Evolutionary conservation across 495 filamentous ascomycete genomes (phyloP), one percentile per base, ranked within the genome.

Genomic region (Podospora pseudoanserina): DNA sequence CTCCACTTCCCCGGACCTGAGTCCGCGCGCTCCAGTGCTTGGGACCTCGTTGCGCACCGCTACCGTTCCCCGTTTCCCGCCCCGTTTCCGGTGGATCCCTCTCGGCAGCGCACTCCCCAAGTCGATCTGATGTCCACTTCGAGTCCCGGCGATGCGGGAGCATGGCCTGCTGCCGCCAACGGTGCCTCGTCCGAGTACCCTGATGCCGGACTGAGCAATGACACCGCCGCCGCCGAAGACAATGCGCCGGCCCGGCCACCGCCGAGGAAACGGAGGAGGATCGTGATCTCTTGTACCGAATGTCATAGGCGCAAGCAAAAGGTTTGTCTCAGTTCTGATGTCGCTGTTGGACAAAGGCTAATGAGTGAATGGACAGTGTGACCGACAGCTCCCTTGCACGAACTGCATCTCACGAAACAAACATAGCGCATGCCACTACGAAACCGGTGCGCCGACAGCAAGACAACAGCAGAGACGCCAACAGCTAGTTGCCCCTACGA

Each of bases 231-330:
- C 7, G 39, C 15, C 39, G 39, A 49, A 49, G 39, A 49, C 39
- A 49, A 49, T 49, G 39, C 39, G 39, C 13, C 28, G 1, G 19
- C 60, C n/a, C 64, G 74, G 69, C 78, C 77, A 67, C 77, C 77
- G 20, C 78, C 77, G 5, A 77, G 77, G 65, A 89, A 89, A 74
- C 83, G 89, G 65, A 85, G 84, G 65, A 83, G 86, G 55, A 82
- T 84, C 53, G 83, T 88, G 39, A 86, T 88, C 26, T 87, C 84
- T 0, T 89, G 87, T 69, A 86, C 82, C 19, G 86, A 89, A 72
- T 89, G 87, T 65, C 86, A 89, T 72, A 77, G 86, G 63, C 80
- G 86, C 63, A 89, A 88, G 72, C 86, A 88, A 74, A 88, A 88
- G 83, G 86, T 85, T 20, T 44, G 72, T 28, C 34, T 18, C 32